Conservation (phyloP, 2,329 filamentous ascomycete species). For the Nemania sp. region DNA sequence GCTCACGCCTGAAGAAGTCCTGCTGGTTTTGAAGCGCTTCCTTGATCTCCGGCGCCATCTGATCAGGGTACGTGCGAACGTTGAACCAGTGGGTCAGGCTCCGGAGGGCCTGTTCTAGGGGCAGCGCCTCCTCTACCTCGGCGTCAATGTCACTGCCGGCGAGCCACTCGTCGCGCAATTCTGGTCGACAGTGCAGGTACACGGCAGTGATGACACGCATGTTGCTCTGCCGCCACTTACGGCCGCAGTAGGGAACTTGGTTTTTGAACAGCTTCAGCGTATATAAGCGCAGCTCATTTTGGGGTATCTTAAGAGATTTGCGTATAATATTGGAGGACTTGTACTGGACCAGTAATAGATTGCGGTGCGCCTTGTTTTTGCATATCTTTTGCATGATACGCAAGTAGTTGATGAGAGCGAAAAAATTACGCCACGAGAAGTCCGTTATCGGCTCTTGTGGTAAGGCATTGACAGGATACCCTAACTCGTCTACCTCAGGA, state of each 20-base stretch:
- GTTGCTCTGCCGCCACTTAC: slow-evolving; percentile 97
- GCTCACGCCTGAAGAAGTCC: slow-evolving; percentile 77
- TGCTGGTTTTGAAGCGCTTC: slow-evolving; percentile 70
- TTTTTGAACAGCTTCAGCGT: slow-evolving; percentile 98
- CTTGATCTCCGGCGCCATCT: slow-evolving; percentile 65
- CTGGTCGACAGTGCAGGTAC: slow-evolving; percentile 89
- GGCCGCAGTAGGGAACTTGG: slow-evolving; percentile 95
- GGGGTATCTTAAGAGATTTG: slow-evolving; percentile 88
- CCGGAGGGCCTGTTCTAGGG: slow-evolving; percentile 86
- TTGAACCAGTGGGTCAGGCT: slow-evolving; percentile 96
- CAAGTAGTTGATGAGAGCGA: slow-evolving; percentile 91
- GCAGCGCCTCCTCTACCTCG: slow-evolving; percentile 89
- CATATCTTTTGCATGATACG: slow-evolving; percentile 97
- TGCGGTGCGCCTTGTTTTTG: slow-evolving; percentile 92
- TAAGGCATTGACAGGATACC: slow-evolving; percentile 72
- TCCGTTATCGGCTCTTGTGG: slow-evolving; percentile 79
- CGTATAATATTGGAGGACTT: slow-evolving; percentile 91
- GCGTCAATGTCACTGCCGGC: slow-evolving; percentile 88
- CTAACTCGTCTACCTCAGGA: slow-evolving; percentile 81
- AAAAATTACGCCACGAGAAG: slow-evolving; percentile 94
- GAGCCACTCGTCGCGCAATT: slow-evolving; percentile 93
- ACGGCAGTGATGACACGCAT: slow-evolving; percentile 99
- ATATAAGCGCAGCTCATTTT: slow-evolving; percentile 85
- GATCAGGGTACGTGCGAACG: slow-evolving; percentile 76
- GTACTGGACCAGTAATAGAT: slow-evolving; percentile 91